Conservation (phyloP, 176 grass and related monocot genomes). For the Urochloa ruziziensis region DNA sequence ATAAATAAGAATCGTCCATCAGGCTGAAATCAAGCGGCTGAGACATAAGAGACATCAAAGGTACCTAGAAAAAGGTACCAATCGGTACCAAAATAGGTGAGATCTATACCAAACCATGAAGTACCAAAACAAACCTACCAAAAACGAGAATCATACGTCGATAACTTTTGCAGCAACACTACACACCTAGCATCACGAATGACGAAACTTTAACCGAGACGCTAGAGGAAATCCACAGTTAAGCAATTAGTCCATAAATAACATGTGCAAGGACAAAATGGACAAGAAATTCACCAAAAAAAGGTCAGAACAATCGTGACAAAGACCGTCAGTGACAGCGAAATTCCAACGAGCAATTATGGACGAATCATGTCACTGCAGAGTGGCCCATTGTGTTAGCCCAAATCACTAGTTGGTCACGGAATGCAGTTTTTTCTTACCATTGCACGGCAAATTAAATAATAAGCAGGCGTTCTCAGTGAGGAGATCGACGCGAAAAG, state of each 20-base stretch:
- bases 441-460: background rate
- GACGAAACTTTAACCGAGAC: background rate
- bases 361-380: background rate
- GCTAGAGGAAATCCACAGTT: background rate
- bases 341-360: slow-evolving; percentile 10
- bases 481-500: background rate
- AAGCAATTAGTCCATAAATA: too few species aligned
- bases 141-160: too few species aligned
- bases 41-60: too few species aligned
- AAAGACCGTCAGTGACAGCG: background rate
- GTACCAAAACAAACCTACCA: too few species aligned
- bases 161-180: background rate
- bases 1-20: too few species aligned
- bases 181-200: background rate
- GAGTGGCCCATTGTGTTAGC: background rate
- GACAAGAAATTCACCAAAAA: background rate
- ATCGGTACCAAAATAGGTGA: too few species aligned
- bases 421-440: too few species aligned
- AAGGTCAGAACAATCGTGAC: background rate
- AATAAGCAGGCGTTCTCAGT: background rate
- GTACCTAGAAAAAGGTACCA: too few species aligned
- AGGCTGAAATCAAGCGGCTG: too few species aligned
- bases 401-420: background rate
- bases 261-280: background rate
- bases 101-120: too few species aligned